A percentile compares a stretch with the other conserved stretches of the same genome.
Evolutionary conservation across 129 eudicot species (phyloP).

Genomic region (Centaurea solstitialis): DNA sequence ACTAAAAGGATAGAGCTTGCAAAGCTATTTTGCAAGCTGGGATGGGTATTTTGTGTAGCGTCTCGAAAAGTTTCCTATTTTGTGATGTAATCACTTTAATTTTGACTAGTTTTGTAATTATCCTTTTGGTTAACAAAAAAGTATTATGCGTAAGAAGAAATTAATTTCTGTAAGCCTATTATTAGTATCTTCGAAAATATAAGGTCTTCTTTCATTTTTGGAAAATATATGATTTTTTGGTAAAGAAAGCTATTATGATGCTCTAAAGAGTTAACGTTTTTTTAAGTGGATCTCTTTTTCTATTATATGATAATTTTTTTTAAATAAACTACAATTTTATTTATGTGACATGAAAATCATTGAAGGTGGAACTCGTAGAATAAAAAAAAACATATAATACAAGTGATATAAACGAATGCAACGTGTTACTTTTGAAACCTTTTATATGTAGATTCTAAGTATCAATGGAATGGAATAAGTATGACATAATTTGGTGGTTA

Average conservation of each 20-base stretch:
- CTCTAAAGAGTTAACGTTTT: background rate
- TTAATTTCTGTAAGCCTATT: background rate
- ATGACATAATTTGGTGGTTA: background rate
- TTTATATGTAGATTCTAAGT: background rate
- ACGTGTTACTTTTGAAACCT: slow-evolving; percentile 25
- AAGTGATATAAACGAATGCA: slow-evolving; percentile 13
- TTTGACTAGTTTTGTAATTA: background rate
- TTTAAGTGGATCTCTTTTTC: too few relatives aligned
- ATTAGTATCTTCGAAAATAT: background rate
- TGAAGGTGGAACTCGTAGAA: background rate
- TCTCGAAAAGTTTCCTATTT: background rate
- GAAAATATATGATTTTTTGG: background rate
- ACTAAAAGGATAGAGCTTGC: background rate
- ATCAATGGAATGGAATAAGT: background rate
- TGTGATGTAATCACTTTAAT: background rate
- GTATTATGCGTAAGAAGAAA: background rate
- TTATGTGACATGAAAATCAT: background rate
- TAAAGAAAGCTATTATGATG: background rate
- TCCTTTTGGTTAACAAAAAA: background rate
- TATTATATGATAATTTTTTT: background rate
- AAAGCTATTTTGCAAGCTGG: background rate
- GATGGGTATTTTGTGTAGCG: background rate
- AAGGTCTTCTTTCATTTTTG: background rate
- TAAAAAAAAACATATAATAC: background rate
- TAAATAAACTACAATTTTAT: background rate